Evolutionary conservation across 768 basidiomycete species (phyloP).

Genomic region (Mycena albidolilacea): DNA sequence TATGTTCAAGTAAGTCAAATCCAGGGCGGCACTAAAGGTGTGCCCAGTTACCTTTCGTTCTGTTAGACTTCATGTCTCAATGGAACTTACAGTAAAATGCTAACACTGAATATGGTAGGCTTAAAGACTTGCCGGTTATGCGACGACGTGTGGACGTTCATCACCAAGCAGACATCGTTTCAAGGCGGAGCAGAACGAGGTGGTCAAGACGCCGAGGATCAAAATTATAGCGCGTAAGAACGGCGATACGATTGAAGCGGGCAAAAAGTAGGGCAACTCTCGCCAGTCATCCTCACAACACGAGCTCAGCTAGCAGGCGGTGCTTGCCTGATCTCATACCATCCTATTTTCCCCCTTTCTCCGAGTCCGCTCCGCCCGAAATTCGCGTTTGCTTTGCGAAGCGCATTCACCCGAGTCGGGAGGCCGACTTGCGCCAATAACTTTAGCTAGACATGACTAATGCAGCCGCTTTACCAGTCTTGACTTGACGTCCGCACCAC

Average conservation of each 20-base stretch:
- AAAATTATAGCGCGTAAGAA: constrained; percentile 99
- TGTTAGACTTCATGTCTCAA: not conserved
- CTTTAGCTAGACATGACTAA: not conserved
- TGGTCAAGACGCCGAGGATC: constrained; percentile 82
- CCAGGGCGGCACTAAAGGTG: constrained; percentile 94
- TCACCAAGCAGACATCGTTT: constrained; percentile 59
- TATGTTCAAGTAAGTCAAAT: constrained; percentile 94
- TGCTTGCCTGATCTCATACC: not conserved
- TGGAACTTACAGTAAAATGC: not conserved
- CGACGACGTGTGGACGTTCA: constrained; percentile 99
- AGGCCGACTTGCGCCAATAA: not conserved
- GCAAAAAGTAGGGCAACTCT: constrained; percentile 72
- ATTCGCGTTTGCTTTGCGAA: not conserved
- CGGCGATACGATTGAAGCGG: constrained; percentile 87
- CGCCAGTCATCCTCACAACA: not conserved
- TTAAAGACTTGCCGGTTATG: constrained; percentile 93
- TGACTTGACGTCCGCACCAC: not conserved
- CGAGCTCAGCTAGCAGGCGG: not conserved
- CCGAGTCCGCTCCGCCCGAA: not conserved
- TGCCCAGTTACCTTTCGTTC: constrained; percentile 36
- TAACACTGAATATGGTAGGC: constrained; percentile 59
- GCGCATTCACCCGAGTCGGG: not conserved
- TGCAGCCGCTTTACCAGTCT: not conserved
- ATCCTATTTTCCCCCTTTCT: not conserved
- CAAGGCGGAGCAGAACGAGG: constrained; percentile 94